phyloP scores from a whole-genome alignment of 805 yeast genomes.

The Starmerella lactis-condensi region DNA sequence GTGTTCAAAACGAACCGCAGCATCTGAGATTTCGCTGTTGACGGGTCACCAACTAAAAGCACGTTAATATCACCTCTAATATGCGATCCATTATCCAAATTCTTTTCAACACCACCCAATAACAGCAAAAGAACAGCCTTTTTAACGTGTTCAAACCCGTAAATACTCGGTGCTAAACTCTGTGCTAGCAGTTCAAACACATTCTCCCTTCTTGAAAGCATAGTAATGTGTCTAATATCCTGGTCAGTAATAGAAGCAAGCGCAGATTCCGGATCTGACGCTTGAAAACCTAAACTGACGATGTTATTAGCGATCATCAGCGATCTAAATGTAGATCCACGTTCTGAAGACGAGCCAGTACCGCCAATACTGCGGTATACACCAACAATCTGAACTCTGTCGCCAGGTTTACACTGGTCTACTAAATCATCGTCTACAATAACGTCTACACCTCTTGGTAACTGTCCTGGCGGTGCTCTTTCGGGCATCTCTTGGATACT shows the following conservation, averaged over 20 bases:
- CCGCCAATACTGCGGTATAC: conserved; percentile 85
- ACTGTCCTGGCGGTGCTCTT: conserved; percentile 91
- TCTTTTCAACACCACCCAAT: conserved; percentile 86
- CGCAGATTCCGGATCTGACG: conserved; percentile 42
- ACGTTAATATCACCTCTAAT: conserved; percentile 94
- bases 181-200: conserved; percentile 64
- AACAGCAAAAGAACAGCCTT: conserved; percentile 79
- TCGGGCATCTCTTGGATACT: conserved; percentile 97
- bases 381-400: conserved; percentile 83
- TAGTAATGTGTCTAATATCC: conserved; percentile 75
- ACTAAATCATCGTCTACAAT: conserved; percentile 90
- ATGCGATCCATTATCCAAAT: conserved; percentile 85
- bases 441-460: conserved; percentile 83
- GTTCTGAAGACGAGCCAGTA: conserved; percentile 27
- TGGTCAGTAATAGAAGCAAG: conserved; percentile 56
- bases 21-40: conserved; percentile 94
- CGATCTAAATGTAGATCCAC: conserved; percentile 37
- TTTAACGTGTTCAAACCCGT: conserved; percentile 80
- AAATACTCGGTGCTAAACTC: conserved; percentile 89
- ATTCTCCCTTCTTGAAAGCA: conserved; percentile 47
- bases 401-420: conserved; percentile 86
- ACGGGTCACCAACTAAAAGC: conserved; percentile 95
- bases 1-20: conserved; percentile 86
- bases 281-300: conserved; percentile 72
- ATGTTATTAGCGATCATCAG: conserved; percentile 77